Conservation (phyloP, 768 basidiomycete genomes). For the Leccinum subgranulosum region DNA sequence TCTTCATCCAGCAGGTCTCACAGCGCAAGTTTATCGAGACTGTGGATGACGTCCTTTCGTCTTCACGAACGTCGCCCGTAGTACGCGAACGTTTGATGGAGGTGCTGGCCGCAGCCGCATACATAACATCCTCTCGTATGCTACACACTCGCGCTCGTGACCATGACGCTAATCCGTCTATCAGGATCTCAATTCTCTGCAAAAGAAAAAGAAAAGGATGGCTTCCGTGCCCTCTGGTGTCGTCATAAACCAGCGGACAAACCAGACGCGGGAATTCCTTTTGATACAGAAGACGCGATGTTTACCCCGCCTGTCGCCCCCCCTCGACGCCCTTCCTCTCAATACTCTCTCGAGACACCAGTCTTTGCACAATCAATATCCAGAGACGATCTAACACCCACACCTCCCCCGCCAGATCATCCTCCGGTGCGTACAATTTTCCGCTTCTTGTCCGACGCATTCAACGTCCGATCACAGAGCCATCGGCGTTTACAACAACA, state of each 20-base stretch:
- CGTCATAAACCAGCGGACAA: slow-evolving; percentile 77
- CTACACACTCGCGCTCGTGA: background rate
- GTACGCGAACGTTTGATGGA: slow-evolving; percentile 78
- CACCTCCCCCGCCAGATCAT: slow-evolving; percentile 26
- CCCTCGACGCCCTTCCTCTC: slow-evolving; percentile 28
- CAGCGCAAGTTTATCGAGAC: slow-evolving; percentile 78
- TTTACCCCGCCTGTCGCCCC: slow-evolving; percentile 59
- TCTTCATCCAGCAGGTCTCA: slow-evolving; percentile 67
- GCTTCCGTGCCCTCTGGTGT: slow-evolving; percentile 74
- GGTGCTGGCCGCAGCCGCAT: slow-evolving; percentile 80
- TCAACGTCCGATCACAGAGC: slow-evolving; percentile 6
- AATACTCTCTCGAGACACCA: slow-evolving; percentile 34
- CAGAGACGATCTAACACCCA: slow-evolving; percentile 22
- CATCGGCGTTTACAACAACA: slow-evolving; percentile 23
- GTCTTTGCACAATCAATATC: slow-evolving; percentile 36
- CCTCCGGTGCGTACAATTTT: slow-evolving; percentile 15
- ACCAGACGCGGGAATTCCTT: slow-evolving; percentile 80
- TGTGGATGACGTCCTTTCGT: slow-evolving; percentile 68
- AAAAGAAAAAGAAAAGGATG: slow-evolving; percentile 40
- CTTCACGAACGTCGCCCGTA: slow-evolving; percentile 67
- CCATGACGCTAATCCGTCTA: background rate
- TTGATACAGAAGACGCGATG: slow-evolving; percentile 78
- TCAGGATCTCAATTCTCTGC: slow-evolving; percentile 20
- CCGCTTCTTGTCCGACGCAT: background rate
- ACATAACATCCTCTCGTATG: slow-evolving; percentile 33